phyloP scores from a whole-genome alignment of 331 rosid species.

The Quercus tomentella region DNA sequence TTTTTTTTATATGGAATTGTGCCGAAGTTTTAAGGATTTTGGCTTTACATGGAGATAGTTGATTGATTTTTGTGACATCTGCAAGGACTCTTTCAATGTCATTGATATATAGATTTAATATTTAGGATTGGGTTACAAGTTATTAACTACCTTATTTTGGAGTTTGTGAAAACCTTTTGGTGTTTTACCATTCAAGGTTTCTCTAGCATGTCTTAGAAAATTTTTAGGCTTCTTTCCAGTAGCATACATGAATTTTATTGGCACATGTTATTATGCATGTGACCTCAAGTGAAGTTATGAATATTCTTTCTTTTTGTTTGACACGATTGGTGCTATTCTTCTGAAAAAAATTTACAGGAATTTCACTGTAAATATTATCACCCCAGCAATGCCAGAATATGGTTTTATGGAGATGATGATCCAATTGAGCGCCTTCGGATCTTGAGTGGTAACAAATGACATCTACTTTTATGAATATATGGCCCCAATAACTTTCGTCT shows the following conservation, averaged over 20 bases:
- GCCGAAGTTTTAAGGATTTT: neutral
- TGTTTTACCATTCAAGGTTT: conserved; percentile 6
- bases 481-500: neutral
- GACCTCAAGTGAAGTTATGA: neutral
- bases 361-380: conserved; percentile 91
- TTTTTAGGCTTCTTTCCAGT: neutral
- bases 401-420: conserved; percentile 99
- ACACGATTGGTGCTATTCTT: neutral
- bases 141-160: neutral
- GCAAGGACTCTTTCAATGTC: neutral
- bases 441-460: conserved; percentile 54
- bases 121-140: neutral
- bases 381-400: conserved; percentile 88
- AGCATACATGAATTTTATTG: neutral
- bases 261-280: neutral
- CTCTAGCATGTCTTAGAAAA: neutral
- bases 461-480: neutral
- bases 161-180: neutral
- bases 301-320: conserved; percentile 1
- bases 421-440: conserved; percentile 82
- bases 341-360: conserved; percentile 56
- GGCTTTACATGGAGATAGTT: neutral
- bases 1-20: neutral
- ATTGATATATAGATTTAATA: neutral
- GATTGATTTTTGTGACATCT: neutral